phyloP scores from a whole-genome alignment of 129 eudicot genomes.

The Flaveria trinervia region DNA sequence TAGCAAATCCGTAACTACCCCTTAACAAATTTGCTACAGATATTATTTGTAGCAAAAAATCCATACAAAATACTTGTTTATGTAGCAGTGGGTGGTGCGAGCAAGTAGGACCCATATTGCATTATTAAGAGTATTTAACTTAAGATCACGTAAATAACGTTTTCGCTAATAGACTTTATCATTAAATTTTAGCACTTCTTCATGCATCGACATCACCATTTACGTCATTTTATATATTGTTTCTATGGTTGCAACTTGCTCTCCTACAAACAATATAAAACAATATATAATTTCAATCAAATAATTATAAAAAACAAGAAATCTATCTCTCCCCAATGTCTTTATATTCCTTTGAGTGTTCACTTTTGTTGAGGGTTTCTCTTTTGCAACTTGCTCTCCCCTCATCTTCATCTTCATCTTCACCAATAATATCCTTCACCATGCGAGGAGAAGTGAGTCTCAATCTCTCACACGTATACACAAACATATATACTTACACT shows the following conservation, averaged over 20 bases:
- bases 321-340: not conserved
- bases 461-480: not conserved
- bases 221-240: not conserved
- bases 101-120: no score
- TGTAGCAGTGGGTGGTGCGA: no score
- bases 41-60: no score
- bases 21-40: no score
- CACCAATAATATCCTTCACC: not conserved
- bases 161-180: not conserved
- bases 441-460: slow-evolving; percentile 23
- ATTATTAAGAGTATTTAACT: not conserved
- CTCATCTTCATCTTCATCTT: slow-evolving; percentile 1
- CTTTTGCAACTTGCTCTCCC: not conserved
- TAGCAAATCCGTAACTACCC: no score
- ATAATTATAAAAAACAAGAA: not conserved
- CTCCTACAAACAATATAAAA: not conserved
- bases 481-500: not conserved
- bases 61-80: no score
- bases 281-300: not conserved
- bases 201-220: not conserved
- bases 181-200: not conserved
- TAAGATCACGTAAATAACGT: not conserved
- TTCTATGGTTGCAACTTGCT: not conserved
- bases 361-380: slow-evolving; percentile 1
- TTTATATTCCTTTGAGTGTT: slow-evolving; percentile 8